These are phyloP conservation scores for Keqinozyma sinolaborantium DNA, from an alignment of 1,139 yeast genomes.

Conservation along the genomic window DNA sequence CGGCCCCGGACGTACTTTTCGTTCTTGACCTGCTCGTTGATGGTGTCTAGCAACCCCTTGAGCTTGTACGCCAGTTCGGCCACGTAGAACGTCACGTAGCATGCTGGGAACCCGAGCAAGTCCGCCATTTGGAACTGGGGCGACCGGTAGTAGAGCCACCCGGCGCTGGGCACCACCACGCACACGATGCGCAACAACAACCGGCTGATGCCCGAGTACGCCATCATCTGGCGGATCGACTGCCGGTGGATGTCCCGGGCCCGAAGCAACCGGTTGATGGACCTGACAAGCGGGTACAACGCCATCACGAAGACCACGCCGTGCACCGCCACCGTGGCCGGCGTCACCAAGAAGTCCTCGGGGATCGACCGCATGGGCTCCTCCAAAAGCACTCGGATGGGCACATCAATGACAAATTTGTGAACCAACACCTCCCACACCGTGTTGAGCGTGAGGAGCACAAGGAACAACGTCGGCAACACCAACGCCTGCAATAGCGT, in stretches of 20 bases:
- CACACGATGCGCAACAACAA: not conserved
- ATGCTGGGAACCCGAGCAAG: conserved; percentile 5
- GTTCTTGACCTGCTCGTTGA: conserved; percentile 51
- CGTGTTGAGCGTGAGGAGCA: conserved; percentile 1
- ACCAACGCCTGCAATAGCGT: not conserved
- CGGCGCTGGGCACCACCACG: not conserved
- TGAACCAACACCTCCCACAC: conserved; percentile 22
- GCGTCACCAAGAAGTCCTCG: not conserved
- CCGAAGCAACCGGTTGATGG: not conserved
- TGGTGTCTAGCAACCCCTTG: conserved; percentile 6
- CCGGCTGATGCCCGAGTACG: not conserved
- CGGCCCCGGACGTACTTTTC: conserved; percentile 62
- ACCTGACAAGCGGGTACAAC: not conserved
- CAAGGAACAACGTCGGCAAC: not conserved
- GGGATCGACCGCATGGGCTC: not conserved
- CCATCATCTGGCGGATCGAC: not conserved
- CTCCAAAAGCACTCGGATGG: conserved; percentile 11
- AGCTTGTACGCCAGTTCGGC: conserved; percentile 4
- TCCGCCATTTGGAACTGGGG: not conserved
- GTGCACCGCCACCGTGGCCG: not conserved
- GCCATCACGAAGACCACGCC: not conserved
- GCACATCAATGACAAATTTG: conserved; percentile 22
- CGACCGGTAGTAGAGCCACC: not conserved
- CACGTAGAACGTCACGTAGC: conserved; percentile 13
- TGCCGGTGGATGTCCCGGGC: not conserved